These are phyloP conservation scores for Coelastrella sp. DNA, from an alignment of 139 green algal genomes.

Conservation along the genomic window DNA sequence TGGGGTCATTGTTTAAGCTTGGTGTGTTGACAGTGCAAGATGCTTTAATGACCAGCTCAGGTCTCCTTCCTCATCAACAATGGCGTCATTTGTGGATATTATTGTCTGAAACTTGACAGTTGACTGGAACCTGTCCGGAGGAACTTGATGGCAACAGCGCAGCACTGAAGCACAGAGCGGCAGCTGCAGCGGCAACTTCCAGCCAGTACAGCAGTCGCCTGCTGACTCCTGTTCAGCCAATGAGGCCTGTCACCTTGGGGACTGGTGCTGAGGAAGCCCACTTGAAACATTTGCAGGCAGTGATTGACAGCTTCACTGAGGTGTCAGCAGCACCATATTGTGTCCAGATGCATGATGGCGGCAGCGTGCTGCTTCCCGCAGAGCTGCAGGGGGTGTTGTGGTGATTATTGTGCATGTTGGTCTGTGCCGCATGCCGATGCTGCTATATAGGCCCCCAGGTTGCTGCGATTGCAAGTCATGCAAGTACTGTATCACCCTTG, in stretches of 20 bases:
- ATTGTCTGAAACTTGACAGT: no score
- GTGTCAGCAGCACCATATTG: not conserved
- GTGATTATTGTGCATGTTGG: no score
- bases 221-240: constrained; percentile 3
- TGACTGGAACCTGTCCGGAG: not conserved
- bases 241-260: not conserved
- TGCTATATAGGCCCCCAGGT: no score
- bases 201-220: not conserved
- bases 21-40: no score
- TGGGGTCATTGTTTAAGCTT: no score
- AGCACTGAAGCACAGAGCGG: not conserved
- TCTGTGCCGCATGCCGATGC: no score
- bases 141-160: not conserved
- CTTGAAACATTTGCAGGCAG: constrained; percentile 8
- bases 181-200: not conserved
- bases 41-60: no score
- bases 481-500: no score
- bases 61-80: no score
- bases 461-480: no score
- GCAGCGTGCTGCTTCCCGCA: constrained; percentile 6
- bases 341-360: constrained; percentile 17
- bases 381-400: constrained; percentile 13
- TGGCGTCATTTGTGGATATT: no score
- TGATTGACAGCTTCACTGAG: not conserved
- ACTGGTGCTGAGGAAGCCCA: not conserved